A percentile compares a stretch with the other conserved stretches of the same genome.
These are phyloP conservation scores for Apiotrichum siamense DNA, from an alignment of 1,284 basidiomycete species.

Conservation along the genomic window DNA sequence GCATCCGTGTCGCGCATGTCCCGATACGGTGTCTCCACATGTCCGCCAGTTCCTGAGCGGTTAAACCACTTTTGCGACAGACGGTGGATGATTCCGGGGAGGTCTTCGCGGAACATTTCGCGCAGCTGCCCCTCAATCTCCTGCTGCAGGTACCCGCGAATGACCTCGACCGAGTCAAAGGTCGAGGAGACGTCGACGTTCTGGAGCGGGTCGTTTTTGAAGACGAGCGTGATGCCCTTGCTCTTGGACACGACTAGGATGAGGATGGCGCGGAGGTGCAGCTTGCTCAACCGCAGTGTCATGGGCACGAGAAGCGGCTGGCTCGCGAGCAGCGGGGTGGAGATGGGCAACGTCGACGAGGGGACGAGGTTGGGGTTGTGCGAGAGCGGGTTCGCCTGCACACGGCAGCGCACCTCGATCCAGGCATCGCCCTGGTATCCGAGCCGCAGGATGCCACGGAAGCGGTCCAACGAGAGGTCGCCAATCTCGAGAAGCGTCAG, in stretches of 20 bases:
- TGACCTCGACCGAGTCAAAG: constrained; percentile 96
- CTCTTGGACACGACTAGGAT: constrained; percentile 94
- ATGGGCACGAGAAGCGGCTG: constrained; percentile 94
- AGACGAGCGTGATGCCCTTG: constrained; percentile 97
- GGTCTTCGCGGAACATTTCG: constrained; percentile 96
- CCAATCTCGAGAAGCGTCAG: constrained; percentile 97
- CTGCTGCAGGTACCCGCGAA: constrained; percentile 90
- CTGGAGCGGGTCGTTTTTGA: constrained; percentile 98
- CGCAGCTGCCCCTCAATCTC: constrained; percentile 96
- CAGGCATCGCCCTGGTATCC: constrained; percentile 95
- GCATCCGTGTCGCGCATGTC: constrained; percentile 20
- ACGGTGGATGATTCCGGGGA: constrained; percentile 94
- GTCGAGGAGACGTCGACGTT: constrained; percentile 96
- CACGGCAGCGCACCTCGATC: constrained; percentile 90
- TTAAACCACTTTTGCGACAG: constrained; percentile 84
- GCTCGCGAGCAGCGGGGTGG: constrained; percentile 78
- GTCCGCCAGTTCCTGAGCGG: constrained; percentile 37
- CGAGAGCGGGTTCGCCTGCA: constrained; percentile 56
- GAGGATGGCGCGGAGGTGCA: constrained; percentile 90
- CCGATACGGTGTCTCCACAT: constrained; percentile 45
- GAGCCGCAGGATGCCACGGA: constrained; percentile 92
- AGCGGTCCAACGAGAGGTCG: constrained; percentile 90
- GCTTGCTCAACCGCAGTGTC: constrained; percentile 91
- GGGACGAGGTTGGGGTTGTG: constrained; percentile 80
- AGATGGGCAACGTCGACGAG: constrained; percentile 64